Conservation (phyloP, 805 yeast species). For the Yamadazyma endophytica region DNA sequence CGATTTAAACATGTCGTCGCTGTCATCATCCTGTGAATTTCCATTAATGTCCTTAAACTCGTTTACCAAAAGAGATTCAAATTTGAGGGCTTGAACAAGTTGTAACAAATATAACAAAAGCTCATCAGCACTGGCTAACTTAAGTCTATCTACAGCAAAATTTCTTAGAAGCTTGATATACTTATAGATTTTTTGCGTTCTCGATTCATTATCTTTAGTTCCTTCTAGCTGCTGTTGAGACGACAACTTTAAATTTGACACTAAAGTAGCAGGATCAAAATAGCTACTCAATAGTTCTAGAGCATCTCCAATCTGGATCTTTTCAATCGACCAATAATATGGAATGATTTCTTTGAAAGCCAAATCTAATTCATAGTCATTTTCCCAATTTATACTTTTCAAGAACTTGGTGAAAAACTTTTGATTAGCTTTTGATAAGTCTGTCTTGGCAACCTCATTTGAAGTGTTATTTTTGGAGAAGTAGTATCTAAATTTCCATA, state of each 20-base stretch:
- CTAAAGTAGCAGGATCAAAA: constrained; percentile 49
- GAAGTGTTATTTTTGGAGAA: constrained; percentile 30
- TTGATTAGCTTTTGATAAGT: constrained; percentile 37
- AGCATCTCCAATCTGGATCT: constrained; percentile 79
- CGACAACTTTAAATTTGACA: constrained; percentile 3
- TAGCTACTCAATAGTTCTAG: constrained; percentile 79
- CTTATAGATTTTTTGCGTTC: constrained; percentile 26
- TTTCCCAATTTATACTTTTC: constrained; percentile 85
- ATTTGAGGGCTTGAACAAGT: constrained; percentile 85
- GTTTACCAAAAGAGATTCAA: constrained; percentile 47
- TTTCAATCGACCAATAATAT: constrained; percentile 56
- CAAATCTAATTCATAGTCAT: constrained; percentile 73
- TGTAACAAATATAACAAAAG: constrained; percentile 79
- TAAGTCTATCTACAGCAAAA: constrained; percentile 82
- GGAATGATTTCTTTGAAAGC: constrained; percentile 67
- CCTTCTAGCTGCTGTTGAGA: constrained; percentile 7
- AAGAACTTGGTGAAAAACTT: constrained; percentile 68
- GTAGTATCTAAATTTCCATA: constrained; percentile 90
- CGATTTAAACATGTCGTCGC: constrained; percentile 17
- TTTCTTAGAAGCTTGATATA: constrained; percentile 56
- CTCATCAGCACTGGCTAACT: constrained; percentile 75
- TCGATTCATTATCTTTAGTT: constrained; percentile 18
- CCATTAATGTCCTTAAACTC: constrained; percentile 1
- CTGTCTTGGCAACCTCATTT: constrained; percentile 7
- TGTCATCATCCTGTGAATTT: constrained; percentile 4